Evolutionary conservation across 2,329 filamentous ascomycete species (phyloP).

Genomic region (Xylariaceae sp.): DNA sequence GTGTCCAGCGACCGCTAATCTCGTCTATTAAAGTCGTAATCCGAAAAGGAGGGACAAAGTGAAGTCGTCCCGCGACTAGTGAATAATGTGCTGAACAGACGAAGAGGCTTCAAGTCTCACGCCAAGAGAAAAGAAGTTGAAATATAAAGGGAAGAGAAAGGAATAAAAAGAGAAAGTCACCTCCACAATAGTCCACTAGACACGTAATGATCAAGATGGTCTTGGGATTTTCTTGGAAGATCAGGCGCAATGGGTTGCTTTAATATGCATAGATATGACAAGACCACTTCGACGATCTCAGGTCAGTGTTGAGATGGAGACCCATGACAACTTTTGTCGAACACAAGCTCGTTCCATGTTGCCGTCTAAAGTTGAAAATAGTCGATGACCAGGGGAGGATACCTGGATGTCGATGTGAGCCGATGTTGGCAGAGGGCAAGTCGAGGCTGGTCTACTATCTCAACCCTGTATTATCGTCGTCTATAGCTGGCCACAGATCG

Average conservation of each 20-base stretch:
- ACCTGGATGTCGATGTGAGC: not conserved
- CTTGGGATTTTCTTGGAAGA: conserved; percentile 16
- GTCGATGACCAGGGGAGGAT: not conserved
- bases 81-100: conserved; percentile 16
- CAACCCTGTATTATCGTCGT: conserved; percentile 11
- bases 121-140: conserved; percentile 22
- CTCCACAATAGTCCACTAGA: conserved; percentile 15
- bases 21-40: conserved; percentile 8
- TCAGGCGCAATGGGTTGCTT: conserved; percentile 17
- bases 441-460: conserved; percentile 11
- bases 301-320: conserved; percentile 14
- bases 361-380: conserved; percentile 8
- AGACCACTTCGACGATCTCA: conserved; percentile 16
- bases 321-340: conserved; percentile 9
- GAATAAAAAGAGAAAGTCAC: conserved; percentile 18
- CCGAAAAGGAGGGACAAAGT: conserved; percentile 6
- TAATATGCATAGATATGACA: conserved; percentile 27
- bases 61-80: conserved; percentile 36
- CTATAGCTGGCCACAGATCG: conserved; percentile 10
- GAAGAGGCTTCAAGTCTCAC: conserved; percentile 18
- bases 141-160: conserved; percentile 9
- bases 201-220: conserved; percentile 12
- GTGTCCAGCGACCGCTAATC: conserved; percentile 19
- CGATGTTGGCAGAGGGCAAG: conserved; percentile 5
- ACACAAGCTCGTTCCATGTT: conserved; percentile 4